These are phyloP conservation scores for Parachaetomium inaequale DNA, from an alignment of 495 filamentous ascomycete genomes.

Conservation along the genomic window DNA sequence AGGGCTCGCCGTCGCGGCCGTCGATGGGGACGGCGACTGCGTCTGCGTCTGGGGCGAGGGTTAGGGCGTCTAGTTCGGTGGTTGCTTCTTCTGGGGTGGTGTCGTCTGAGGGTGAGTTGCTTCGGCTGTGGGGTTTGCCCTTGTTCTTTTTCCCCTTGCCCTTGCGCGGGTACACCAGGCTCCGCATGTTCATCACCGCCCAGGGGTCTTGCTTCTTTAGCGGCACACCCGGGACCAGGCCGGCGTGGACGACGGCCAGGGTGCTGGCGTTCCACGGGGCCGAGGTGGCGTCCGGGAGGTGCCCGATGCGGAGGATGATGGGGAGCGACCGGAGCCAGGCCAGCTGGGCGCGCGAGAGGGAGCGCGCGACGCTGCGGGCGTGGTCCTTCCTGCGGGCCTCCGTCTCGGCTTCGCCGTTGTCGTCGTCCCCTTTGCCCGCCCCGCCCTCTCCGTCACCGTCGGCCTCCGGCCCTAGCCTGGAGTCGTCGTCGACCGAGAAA, in stretches of 20 bases:
- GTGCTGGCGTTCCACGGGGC: constrained; percentile 48
- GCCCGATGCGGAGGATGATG: constrained; percentile 67
- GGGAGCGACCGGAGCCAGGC: constrained; percentile 69
- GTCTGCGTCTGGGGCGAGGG: neutral
- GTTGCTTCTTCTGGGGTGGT: neutral
- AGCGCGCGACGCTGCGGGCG: constrained; percentile 35
- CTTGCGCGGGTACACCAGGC: constrained; percentile 44
- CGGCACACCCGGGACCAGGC: constrained; percentile 68
- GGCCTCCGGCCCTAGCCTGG: constrained; percentile 10
- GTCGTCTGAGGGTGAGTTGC: neutral
- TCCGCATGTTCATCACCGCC: constrained; percentile 89
- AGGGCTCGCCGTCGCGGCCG: constrained; percentile 55
- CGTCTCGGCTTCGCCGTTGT: constrained; percentile 25
- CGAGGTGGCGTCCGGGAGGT: constrained; percentile 40
- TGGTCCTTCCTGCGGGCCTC: constrained; percentile 20
- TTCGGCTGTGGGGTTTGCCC: neutral
- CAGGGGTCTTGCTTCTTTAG: constrained; percentile 73
- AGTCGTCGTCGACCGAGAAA: constrained; percentile 7
- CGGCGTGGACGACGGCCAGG: constrained; percentile 77
- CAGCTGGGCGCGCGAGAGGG: constrained; percentile 50
- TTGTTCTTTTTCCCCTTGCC: constrained; percentile 3
- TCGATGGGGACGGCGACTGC: constrained; percentile 57
- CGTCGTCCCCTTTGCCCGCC: constrained; percentile 8
- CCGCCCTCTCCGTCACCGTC: neutral
- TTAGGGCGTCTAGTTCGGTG: neutral